Evolutionary conservation across 192 early-diverging fungal species (phyloP), one percentile per base, ranked within the genome.

Genomic region (Backusella morwellensis): DNA sequence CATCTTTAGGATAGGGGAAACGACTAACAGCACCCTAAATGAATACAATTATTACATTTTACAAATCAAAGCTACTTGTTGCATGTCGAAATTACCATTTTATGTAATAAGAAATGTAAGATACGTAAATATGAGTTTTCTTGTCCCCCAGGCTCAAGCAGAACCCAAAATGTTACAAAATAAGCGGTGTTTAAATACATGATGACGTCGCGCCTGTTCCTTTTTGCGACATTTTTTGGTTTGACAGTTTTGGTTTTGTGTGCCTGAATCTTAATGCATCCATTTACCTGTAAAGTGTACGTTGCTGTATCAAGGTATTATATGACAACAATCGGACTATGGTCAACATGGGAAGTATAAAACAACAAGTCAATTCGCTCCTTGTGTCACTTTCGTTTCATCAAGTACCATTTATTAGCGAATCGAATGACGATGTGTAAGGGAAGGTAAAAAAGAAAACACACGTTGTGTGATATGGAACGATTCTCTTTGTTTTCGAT

Each of bases 1-100:
- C 74, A 44, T 75, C 59, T 66, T 75, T 75, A 47, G 74, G 74
- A 44, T 75, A 75, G 67, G 74, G 74, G 67, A 34, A 75, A 75
- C 74, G 74, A 47, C 74, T 75, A 42, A 75, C 74, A 67, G 74
- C 74, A 68, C 74, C 74, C 74, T 75, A 59, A 17, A 50, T 50
- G 19, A 50, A 50, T 50, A 50, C 19, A 50, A n/a, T 50, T 4
- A 19, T 50, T 50, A 50, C 47, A n/a, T n/a, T 50, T 17, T 14
- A 44, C 42, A 40, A 11, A 40, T 12, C 40, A 19, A 6, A 44
- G 42, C 4, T 11, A 38, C 38, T 50, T n/a, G 47, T 19, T 59
- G n/a, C 11, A 59, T 63, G 9, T 63, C 56, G 12, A 32, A 63
- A 29, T 63, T 63, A 63, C 56, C 56, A 63, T 63, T 63, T 63